Evolutionary conservation across 768 basidiomycete species (phyloP), one percentile per base, ranked within the genome.

Genomic region (Tulasnella calospora): DNA sequence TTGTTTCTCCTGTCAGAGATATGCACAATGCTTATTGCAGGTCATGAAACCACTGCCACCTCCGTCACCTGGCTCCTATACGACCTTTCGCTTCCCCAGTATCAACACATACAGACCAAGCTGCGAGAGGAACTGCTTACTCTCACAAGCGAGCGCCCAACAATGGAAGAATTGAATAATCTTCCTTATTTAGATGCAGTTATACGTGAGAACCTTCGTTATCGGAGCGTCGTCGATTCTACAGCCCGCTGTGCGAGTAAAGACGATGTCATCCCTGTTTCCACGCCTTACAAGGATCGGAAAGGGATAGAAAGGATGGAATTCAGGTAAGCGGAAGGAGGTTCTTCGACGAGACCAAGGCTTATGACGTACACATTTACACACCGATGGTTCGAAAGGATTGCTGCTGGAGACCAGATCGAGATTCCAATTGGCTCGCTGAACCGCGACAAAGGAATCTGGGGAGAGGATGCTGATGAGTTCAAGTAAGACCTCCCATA

Each of bases 391-490:
- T 70, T 71, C 19, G n/a, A 41, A n/a, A 81, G 83, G 35, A 79
- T 85, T 17, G 75, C 69, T 69, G 83, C 82, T 73, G 84, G 83
- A 36, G 88, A 87, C 0, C 82, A 86, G 7, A 80, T 83, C n/a
- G 79, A 85, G 6, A 83, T 92, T 23, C 90, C 90, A 0, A 89
- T 92, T 46, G 77, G 87, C 0, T 84, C 84, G 1, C 76, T 92
- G 47, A 91, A 93, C 80, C 84, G 87, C 9, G 85, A 86, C 13
- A 86, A 86, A 79, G 83, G 82, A 7, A 82, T 92, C 0, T 92
- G 91, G 91, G 91, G 92, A 9, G 85, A 87, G 15, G 91, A 92
- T 82, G 88, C 90, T 0, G 71, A 78, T 27, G 88, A 89, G 71
- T 93, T 92, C 86, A 89, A 83, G 90, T 90, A 76, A 72, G 86